A percentile compares a stretch with the other conserved stretches of the same genome.
Evolutionary conservation across 305 asterid species (phyloP).

Genomic region (Stenogyne calaminthoides): DNA sequence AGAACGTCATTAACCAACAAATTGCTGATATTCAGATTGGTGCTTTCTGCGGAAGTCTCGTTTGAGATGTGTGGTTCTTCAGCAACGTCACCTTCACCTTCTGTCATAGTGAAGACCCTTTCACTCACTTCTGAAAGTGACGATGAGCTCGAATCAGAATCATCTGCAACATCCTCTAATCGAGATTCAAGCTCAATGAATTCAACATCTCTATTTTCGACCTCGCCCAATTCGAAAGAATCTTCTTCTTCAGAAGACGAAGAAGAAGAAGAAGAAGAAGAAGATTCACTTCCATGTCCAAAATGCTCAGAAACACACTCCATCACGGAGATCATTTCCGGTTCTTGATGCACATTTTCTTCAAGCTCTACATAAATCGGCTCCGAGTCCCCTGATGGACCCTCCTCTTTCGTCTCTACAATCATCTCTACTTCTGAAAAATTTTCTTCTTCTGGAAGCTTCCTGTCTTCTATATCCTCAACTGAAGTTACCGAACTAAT

Average conservation of each 20-base stretch:
- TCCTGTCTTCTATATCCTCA: conserved; percentile 54
- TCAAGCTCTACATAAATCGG: conserved; percentile 34
- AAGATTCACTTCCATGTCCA: conserved; percentile 79
- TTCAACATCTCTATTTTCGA: conserved; percentile 40
- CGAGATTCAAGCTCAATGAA: conserved; percentile 38
- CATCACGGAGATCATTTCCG: conserved; percentile 34
- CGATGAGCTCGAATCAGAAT: conserved; percentile 64
- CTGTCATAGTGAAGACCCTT: conserved; percentile 49
- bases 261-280: conserved; percentile 7
- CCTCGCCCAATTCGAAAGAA: conserved; percentile 36
- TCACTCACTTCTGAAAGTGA: conserved; percentile 74
- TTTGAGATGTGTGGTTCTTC: conserved; percentile 39
- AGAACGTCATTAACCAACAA: conserved; percentile 31
- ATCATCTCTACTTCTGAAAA: conserved; percentile 33
- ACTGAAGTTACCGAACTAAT: conserved; percentile 40
- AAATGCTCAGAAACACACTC: conserved; percentile 57
- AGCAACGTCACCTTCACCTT: conserved; percentile 40
- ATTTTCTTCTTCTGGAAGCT: conserved; percentile 41
- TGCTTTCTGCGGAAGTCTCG: conserved; percentile 37
- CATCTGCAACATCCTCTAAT: conserved; percentile 33
- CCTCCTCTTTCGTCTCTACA: conserved; percentile 34
- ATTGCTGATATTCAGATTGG: conserved; percentile 28
- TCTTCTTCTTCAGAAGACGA: conserved; percentile 52
- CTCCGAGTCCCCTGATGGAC: conserved; percentile 29
- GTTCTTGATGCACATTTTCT: conserved; percentile 36